Conservation (phyloP, 148 eudicot species). For the Silene uniflora region DNA sequence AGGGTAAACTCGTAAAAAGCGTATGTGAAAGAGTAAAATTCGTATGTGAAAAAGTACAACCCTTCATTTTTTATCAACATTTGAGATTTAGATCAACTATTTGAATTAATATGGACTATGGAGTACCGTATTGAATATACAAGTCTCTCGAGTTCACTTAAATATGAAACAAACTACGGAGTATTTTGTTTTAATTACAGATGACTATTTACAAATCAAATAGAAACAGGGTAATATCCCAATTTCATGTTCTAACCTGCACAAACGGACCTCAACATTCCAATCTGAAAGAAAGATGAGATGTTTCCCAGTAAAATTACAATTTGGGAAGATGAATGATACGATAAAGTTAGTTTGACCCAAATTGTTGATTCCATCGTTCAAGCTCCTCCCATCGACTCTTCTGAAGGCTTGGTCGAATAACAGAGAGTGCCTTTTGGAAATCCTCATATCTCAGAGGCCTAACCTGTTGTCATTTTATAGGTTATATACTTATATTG, state of each 20-base stretch:
- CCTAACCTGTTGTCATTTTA: slow-evolving; percentile 55
- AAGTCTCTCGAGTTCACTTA: neutral
- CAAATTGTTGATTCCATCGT: slow-evolving; percentile 79
- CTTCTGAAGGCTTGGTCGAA: slow-evolving; percentile 82
- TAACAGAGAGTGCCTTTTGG: slow-evolving; percentile 66
- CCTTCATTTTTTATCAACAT: neutral
- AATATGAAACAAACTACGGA: neutral
- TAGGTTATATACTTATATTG: neutral
- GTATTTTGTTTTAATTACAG: neutral
- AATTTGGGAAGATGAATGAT: neutral
- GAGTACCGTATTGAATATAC: neutral
- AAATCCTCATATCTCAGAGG: slow-evolving; percentile 70
- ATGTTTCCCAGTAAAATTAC: slow-evolving; percentile 10
- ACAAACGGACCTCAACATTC: neutral
- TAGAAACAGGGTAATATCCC: neutral
- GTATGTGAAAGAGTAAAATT: no score
- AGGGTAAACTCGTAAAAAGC: no score
- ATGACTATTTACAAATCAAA: slow-evolving; percentile 11
- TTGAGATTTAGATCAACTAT: neutral
- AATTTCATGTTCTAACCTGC: neutral
- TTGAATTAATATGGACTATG: neutral
- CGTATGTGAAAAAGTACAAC: no score
- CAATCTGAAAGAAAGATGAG: neutral
- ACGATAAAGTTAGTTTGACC: slow-evolving; percentile 47
- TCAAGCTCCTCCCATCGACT: slow-evolving; percentile 96